Percentiles rank a stretch among this genome's conserved stretches.
These are phyloP conservation scores for Ilyonectria mors-panacis DNA, from an alignment of 2,329 filamentous ascomycete genomes.

Conservation along the genomic window DNA sequence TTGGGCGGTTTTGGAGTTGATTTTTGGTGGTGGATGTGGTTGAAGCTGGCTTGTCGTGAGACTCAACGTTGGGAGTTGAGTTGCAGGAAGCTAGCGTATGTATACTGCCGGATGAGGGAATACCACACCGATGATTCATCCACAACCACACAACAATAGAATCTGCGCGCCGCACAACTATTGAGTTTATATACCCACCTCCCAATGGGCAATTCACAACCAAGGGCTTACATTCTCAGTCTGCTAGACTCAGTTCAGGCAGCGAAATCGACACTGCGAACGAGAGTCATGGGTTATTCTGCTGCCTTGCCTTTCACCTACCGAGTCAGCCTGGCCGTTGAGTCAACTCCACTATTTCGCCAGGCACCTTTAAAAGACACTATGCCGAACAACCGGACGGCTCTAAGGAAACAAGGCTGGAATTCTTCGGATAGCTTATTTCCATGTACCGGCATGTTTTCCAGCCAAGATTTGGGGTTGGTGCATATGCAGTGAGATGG, in stretches of 20 bases:
- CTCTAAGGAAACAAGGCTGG: too few relatives aligned
- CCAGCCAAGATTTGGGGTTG: background rate
- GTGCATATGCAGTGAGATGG: background rate
- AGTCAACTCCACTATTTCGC: slow-evolving; percentile 1
- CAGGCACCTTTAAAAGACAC: background rate
- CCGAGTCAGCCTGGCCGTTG: background rate
- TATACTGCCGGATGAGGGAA: background rate
- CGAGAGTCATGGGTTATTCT: background rate
- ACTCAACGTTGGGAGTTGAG: background rate
- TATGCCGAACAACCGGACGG: background rate
- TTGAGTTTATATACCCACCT: background rate
- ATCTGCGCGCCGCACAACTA: background rate
- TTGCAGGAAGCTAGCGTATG: background rate
- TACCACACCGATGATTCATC: slow-evolving; percentile 5
- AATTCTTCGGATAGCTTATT: background rate
- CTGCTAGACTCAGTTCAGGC: slow-evolving; percentile 1
- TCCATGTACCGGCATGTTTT: too few relatives aligned
- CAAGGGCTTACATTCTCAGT: background rate
- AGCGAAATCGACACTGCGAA: slow-evolving; percentile 16
- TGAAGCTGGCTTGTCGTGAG: background rate
- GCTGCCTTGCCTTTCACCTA: slow-evolving; percentile 12
- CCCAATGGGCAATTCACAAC: background rate
- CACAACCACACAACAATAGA: background rate
- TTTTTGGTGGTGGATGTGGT: background rate
- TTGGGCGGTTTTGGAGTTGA: background rate